These are phyloP conservation scores for Aurinia saxatilis DNA, from an alignment of 345 rosid genomes.

Conservation along the genomic window DNA sequence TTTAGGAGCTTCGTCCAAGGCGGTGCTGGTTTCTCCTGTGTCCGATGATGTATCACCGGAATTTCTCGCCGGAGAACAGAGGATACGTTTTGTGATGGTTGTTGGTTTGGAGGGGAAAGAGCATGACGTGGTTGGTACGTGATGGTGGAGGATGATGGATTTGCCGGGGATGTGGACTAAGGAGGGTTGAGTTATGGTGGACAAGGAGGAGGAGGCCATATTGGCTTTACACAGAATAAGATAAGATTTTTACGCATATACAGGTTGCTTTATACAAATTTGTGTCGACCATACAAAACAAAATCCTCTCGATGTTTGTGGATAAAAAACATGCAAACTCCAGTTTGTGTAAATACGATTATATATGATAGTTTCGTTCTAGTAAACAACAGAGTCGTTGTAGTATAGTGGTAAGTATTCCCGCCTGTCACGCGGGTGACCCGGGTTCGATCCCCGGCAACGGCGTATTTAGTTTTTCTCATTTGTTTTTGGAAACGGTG, in stretches of 20 bases:
- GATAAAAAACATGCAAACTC: too few species aligned
- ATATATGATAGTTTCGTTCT: too few species aligned
- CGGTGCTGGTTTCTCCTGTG: constrained; percentile 34
- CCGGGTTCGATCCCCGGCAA: constrained; percentile 96
- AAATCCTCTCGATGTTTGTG: neutral
- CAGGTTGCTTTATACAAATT: neutral
- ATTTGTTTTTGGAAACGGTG: too few species aligned
- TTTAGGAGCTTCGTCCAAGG: constrained; percentile 47
- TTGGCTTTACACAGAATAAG: too few species aligned
- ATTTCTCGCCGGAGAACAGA: constrained; percentile 26
- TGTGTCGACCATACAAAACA: constrained; percentile 18
- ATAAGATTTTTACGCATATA: too few species aligned
- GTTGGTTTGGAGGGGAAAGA: constrained; percentile 17
- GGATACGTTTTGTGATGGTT: constrained; percentile 3
- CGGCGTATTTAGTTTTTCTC: too few species aligned
- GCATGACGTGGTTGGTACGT: constrained; percentile 19
- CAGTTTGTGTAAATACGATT: too few species aligned
- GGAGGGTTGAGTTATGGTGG: constrained; percentile 21
- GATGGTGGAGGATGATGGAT: constrained; percentile 13
- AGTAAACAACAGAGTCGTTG: constrained; percentile 49
- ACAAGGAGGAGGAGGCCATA: too few species aligned
- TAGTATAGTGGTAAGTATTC: constrained; percentile 89
- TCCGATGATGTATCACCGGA: constrained; percentile 36
- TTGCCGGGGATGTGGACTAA: constrained; percentile 8
- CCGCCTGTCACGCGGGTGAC: constrained; percentile 96